Base-by-base conservation (phyloP, 768 basidiomycete genomes). In the Sporobolomyces roseus region DNA sequence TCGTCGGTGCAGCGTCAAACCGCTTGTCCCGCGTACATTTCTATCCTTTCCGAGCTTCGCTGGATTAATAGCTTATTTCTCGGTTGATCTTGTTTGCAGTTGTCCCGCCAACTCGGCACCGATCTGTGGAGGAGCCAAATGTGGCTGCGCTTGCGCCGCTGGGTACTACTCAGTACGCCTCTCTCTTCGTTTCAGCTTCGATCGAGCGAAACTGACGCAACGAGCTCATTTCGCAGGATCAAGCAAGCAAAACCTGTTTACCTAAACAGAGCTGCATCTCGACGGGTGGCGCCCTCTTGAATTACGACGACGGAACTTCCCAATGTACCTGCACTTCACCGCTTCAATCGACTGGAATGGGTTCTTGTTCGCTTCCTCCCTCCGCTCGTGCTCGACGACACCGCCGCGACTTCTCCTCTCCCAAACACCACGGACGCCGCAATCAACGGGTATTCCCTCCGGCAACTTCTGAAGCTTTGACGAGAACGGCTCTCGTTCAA, bases 371-470 rank as follows among this genome's bases (percentile, higher is more conserved):
- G 17, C 56, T 65, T 29, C 58, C 64, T 17, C 64, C 64, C 10
- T 65, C 64, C 0, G 56, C 64, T 27, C 56, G 68, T 46, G 62
- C 63, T 9, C 68, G 68, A 8, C 65, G 46, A 12, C 65, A n/a
- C 12, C 41, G 50, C 9, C 59, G 66, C 29, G 21, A 33, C 32
- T 21, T 60, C 45, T 32, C 46, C 10, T n/a, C 32, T 33, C 48
- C 50, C 23, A 41, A 14, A 19, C 41, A 60, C 38, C n/a, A n/a
- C n/a, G n/a, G n/a, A n/a, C n/a, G n/a, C n/a, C n/a, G n/a, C n/a
- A n/a, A n/a, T n/a, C n/a, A n/a, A n/a, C n/a, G n/a, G n/a, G n/a
- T n/a, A n/a, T n/a, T n/a, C n/a, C n/a, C n/a, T n/a, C n/a, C n/a
- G n/a, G n/a, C n/a, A n/a, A n/a, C n/a, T n/a, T n/a, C n/a, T n/a